These are phyloP conservation scores for Acorus gramineus DNA, from an alignment of 106 monocot genomes.

Conservation along the genomic window DNA sequence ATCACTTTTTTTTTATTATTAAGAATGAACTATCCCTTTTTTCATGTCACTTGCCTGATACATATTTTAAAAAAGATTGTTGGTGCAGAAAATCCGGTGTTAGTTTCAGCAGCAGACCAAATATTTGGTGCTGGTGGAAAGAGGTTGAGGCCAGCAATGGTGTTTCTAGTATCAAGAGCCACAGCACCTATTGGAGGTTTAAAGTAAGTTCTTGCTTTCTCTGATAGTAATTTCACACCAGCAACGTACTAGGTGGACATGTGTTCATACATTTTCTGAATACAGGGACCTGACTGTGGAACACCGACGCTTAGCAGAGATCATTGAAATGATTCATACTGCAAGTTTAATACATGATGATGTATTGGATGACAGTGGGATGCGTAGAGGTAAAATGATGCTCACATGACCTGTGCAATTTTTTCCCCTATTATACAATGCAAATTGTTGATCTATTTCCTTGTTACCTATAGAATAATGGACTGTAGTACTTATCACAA, in stretches of 20 bases:
- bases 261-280: constrained; percentile 8
- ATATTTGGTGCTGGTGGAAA: constrained; percentile 98
- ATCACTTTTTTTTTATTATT: too few species aligned
- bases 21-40: too few species aligned
- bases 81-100: constrained; percentile 92
- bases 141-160: constrained; percentile 83
- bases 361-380: constrained; percentile 85
- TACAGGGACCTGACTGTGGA: constrained; percentile 66
- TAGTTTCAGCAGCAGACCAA: constrained; percentile 91
- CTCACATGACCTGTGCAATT: not conserved
- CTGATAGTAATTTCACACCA: not conserved
- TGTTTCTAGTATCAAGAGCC: constrained; percentile 87
- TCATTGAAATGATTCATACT: constrained; percentile 99
- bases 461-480: too few species aligned
- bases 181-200: constrained; percentile 64
- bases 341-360: constrained; percentile 99
- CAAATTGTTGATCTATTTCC: too few species aligned
- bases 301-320: constrained; percentile 91
- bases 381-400: constrained; percentile 68
- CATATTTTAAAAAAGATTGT: constrained; percentile 39
- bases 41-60: too few species aligned
- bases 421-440: too few species aligned
- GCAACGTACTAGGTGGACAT: too few species aligned
- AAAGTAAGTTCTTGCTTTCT: constrained; percentile 41
- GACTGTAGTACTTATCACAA: too few species aligned